Evolutionary conservation across 2,329 filamentous ascomycete species (phyloP), one percentile per base, ranked within the genome.

Genomic region (Ramichloridium luteum): DNA sequence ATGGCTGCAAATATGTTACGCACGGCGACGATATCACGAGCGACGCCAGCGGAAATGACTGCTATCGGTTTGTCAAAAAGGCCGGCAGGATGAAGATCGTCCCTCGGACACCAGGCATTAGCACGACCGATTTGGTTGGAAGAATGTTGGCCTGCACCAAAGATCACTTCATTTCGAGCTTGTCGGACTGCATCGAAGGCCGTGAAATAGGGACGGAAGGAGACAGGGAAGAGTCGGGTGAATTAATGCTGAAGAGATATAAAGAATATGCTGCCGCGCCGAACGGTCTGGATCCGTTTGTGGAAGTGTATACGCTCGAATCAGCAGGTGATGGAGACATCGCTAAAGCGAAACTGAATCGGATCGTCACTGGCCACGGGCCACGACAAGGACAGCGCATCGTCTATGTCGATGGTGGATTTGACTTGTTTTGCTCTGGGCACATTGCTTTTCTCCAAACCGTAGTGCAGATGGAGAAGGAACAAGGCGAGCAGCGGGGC

Each of bases 11-110:
- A 52, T 96, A 88, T 56, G 90, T 96, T 25, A 88, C 93, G 2
- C 88, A 96, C 58, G 88, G 88, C 38, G 90, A 96, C 57, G 88
- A 96, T 59, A 93, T 96, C 53, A 96, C 90, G 3, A 93, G 85
- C 0, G 90, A 98, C 59, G 82, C 80, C 54, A 76, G 77, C 45
- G 90, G 90, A 25, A 80, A 93, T 56, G 90, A 98, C 62, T 96
- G 88, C 63, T 98, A 98, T 62, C 81, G 90, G 38, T 96, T 88
- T 52, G 90, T 98, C 50, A 98, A 98, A 62, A 78, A 81, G 25
- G 90, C 88, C 1, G 79, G 80, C 9, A 74, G 90, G 26, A 98
- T 98, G 72, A 86, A 92, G 61, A 84, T 98, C 12, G 90, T 98
- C 27, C 93, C 93, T 64, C 74, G 90, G 41, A 96, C 90, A 2